phyloP scores from a whole-genome alignment of 2,329 filamentous ascomycete species.

The Ramichloridium luteum region DNA sequence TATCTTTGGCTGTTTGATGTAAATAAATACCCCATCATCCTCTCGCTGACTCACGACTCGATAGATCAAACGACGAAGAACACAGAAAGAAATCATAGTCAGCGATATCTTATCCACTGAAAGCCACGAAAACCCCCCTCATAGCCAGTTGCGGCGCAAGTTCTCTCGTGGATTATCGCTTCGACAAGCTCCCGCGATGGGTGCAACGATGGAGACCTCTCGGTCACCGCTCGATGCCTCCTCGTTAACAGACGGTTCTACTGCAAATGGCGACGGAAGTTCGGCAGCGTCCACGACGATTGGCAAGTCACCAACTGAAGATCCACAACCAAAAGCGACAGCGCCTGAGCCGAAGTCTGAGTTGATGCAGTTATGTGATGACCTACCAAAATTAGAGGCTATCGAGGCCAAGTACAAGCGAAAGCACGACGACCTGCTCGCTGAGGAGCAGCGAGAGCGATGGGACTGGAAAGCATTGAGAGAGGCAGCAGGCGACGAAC shows the following conservation, averaged over 20 bases:
- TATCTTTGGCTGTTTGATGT: neutral
- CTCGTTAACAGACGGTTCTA: too few relatives aligned
- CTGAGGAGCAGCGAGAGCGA: conserved; percentile 19
- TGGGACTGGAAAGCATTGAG: conserved; percentile 27
- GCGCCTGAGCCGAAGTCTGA: too few relatives aligned
- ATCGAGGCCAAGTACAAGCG: too few relatives aligned
- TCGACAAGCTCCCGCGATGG: neutral
- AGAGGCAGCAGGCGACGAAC: too few relatives aligned
- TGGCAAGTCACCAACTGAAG: too few relatives aligned
- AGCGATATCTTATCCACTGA: neutral
- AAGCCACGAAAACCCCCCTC: neutral
- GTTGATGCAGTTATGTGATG: too few relatives aligned
- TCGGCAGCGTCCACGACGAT: too few relatives aligned
- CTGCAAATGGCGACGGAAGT: too few relatives aligned
- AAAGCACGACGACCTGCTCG: conserved; percentile 20
- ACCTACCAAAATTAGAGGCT: too few relatives aligned
- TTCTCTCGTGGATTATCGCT: conserved; percentile 6
- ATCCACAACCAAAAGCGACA: too few relatives aligned
- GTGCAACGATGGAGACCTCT: conserved; percentile 5
- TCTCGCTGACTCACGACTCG: neutral
- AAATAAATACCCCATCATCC: neutral
- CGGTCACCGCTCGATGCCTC: too few relatives aligned
- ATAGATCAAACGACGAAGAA: conserved; percentile 3
- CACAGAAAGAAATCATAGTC: neutral
- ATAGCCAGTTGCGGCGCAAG: conserved; percentile 3